Conservation (phyloP, 2,329 filamentous ascomycete genomes). For the Tolypocladium album region DNA sequence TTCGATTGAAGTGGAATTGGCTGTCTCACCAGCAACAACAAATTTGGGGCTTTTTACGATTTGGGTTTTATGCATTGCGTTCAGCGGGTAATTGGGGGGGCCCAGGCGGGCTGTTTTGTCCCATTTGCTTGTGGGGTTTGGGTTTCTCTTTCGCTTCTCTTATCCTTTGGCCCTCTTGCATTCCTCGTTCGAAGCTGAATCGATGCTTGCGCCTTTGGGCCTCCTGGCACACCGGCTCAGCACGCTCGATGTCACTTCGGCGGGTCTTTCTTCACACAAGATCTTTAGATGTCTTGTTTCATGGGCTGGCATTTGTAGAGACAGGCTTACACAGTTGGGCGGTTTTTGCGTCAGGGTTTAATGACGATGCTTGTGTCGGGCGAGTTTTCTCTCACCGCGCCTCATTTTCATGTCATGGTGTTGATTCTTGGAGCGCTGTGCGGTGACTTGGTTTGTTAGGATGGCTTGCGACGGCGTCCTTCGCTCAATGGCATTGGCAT, state of each 20-base stretch:
- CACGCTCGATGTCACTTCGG: not conserved
- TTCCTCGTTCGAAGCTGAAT: not conserved
- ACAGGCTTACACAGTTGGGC: conserved; percentile 2
- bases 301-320: conserved; percentile 9
- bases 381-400: not conserved
- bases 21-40: conserved; percentile 9
- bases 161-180: not conserved
- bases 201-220: not conserved
- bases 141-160: conserved; percentile 7
- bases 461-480: not conserved
- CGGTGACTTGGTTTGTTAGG: not conserved
- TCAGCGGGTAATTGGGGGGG: conserved; percentile 22
- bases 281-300: conserved; percentile 8
- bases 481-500: not conserved
- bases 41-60: conserved; percentile 19
- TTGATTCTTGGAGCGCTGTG: not conserved
- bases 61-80: conserved; percentile 26
- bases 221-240: not conserved
- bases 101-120: conserved; percentile 3
- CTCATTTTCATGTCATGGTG: not conserved
- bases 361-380: conserved; percentile 5
- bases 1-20: conserved; percentile 11
- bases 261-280: conserved; percentile 6
- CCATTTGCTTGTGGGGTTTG: not conserved
- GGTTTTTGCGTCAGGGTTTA: conserved; percentile 10